Base-by-base conservation (phyloP, 1,139 yeast genomes). In the Zygosaccharomyces pseudobailii region DNA sequence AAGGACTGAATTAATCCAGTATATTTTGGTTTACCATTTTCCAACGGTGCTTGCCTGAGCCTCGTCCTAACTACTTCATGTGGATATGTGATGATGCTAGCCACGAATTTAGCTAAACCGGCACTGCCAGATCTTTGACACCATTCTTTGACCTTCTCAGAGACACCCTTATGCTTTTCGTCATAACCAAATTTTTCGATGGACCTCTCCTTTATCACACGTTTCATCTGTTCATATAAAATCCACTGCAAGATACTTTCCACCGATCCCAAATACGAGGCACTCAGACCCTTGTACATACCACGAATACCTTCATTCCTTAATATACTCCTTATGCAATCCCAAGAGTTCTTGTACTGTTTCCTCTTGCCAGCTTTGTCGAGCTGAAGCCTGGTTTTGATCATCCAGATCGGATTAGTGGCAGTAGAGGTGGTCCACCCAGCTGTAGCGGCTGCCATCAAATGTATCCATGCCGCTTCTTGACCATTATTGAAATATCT, bases 391-490 rank as follows among this genome's bases (percentile, higher is more conserved):
- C 99, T 76, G 0, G 99, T 94, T 67, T 94, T 94, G 50, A 94
- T 84, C 55, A 94, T 73, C 99, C 99, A 94, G 48, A 94, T 94
- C n/a, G 99, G 99, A 65, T 94, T 94, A 0, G 99, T 94, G n/a
- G 94, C 96, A 0, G 98, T 92, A 3, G 97, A 85, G 0, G 98
- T 94, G 20, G 86, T 94, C 63, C 92, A 74, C 2, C 99, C 98
- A 0, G 99, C 99, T 58, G 78, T 78, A 1, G 92, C 82, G n/a
- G 97, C 98, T 1, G 97, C 80, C 27, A 82, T 66, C 47, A 94
- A 72, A 68, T 94, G 98, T 32, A 92, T 81, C 81, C 89, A 81
- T 0, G 97, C 82, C 17, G 83, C 82, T 61, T 89, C 96, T 52
- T 82, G 63, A 3, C 92, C 92, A 46, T 82, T 65, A 64, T 84